These are phyloP conservation scores for Phytopythium delawarense DNA, from an alignment of 352 stramenopile genomes.

Conservation along the genomic window DNA sequence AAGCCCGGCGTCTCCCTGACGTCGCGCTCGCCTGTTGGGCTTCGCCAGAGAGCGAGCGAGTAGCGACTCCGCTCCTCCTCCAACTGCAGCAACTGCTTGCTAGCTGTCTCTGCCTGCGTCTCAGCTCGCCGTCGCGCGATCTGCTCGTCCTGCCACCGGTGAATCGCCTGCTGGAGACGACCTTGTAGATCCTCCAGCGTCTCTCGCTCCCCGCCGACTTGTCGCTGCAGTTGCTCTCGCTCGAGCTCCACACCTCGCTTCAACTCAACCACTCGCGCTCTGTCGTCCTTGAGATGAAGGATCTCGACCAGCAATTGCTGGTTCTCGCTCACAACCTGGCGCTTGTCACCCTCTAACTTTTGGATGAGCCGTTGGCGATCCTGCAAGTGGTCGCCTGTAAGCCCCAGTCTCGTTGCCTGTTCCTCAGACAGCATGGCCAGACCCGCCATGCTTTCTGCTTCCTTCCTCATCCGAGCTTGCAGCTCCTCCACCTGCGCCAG, in stretches of 20 bases:
- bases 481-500: neutral
- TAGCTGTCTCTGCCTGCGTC: constrained; percentile 25
- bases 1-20: constrained; percentile 24
- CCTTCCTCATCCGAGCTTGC: neutral
- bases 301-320: constrained; percentile 42
- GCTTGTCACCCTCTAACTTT: constrained; percentile 18
- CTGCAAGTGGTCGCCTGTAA: neutral
- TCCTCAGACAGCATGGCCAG: constrained; percentile 1
- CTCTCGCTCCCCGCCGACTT: constrained; percentile 50
- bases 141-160: constrained; percentile 58
- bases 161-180: constrained; percentile 42
- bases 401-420: neutral
- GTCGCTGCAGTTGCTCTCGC: constrained; percentile 17
- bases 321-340: constrained; percentile 29
- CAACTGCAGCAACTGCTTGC: constrained; percentile 33
- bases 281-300: constrained; percentile 47
- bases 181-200: constrained; percentile 50
- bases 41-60: constrained; percentile 30
- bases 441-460: neutral
- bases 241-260: constrained; percentile 25
- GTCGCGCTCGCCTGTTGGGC: constrained; percentile 27
- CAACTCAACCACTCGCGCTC: constrained; percentile 19
- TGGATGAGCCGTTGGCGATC: neutral
- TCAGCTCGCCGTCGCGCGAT: constrained; percentile 27
- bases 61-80: constrained; percentile 56